Evolutionary conservation across 768 basidiomycete genomes (phyloP).

Genomic region (Suillus brevipes): DNA sequence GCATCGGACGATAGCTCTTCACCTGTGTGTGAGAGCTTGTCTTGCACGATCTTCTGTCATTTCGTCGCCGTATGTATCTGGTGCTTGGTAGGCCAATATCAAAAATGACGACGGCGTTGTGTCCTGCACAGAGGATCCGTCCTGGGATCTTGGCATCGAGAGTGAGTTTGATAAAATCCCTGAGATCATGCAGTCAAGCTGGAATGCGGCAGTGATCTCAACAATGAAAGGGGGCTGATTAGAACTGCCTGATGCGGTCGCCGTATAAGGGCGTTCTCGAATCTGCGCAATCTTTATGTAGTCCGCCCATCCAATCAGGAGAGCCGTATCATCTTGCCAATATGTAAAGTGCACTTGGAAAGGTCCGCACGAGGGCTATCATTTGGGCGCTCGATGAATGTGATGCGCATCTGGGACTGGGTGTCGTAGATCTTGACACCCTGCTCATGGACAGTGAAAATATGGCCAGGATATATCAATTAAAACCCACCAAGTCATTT

Average conservation of each 20-base stretch:
- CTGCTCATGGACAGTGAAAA: slow-evolving; percentile 37
- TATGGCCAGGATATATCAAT: slow-evolving; percentile 3
- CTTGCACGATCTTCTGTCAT: slow-evolving; percentile 67
- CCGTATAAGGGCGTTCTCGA: slow-evolving; percentile 55
- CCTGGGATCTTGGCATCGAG: slow-evolving; percentile 24
- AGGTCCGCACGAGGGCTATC: slow-evolving; percentile 91
- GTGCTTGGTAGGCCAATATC: slow-evolving; percentile 82
- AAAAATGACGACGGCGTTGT: slow-evolving; percentile 69
- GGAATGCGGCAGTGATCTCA: slow-evolving; percentile 89
- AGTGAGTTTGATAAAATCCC: slow-evolving; percentile 82
- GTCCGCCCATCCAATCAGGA: slow-evolving; percentile 94
- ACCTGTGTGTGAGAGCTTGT: slow-evolving; percentile 77
- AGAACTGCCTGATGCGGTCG: slow-evolving; percentile 41
- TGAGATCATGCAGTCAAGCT: slow-evolving; percentile 93
- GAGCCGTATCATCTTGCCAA: slow-evolving; percentile 91
- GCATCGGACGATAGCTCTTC: slow-evolving; percentile 89
- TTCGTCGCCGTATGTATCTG: slow-evolving; percentile 69
- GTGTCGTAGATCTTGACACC: slow-evolving; percentile 95
- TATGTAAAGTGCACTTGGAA: slow-evolving; percentile 88
- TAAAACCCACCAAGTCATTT: slow-evolving; percentile 74
- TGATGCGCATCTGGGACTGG: slow-evolving; percentile 70
- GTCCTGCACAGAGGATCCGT: slow-evolving; percentile 21
- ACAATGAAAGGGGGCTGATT: slow-evolving; percentile 64
- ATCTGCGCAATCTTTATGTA: slow-evolving; percentile 88
- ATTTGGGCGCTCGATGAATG: slow-evolving; percentile 78